phyloP scores from a whole-genome alignment of 1,284 basidiomycete genomes.

The Phellinidium pouzarii region DNA sequence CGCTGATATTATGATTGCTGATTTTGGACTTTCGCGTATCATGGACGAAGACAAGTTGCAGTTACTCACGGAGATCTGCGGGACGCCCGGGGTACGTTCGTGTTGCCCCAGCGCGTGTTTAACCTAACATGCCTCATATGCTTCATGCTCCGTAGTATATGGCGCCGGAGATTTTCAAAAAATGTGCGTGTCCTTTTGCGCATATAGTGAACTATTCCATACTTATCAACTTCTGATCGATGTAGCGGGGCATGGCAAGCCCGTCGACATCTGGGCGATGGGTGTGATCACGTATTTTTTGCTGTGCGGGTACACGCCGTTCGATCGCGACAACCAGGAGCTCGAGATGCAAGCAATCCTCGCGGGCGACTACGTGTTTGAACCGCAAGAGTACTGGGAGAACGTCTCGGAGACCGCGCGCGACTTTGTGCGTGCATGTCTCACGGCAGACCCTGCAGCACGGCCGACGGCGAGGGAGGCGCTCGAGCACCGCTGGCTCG shows the following conservation, averaged over 20 bases:
- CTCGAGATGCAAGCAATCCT: conserved; percentile 92
- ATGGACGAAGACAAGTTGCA: conserved; percentile 90
- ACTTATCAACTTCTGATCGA: neutral
- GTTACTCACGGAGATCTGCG: conserved; percentile 91
- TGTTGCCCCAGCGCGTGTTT: neutral
- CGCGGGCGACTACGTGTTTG: conserved; percentile 86
- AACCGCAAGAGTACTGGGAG: conserved; percentile 82
- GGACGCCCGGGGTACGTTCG: conserved; percentile 67
- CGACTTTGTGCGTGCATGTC: conserved; percentile 74
- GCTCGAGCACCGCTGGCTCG: conserved; percentile 77
- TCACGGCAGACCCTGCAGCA: conserved; percentile 74
- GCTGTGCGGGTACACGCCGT: conserved; percentile 91
- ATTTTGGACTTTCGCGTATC: conserved; percentile 88
- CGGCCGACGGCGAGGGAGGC: conserved; percentile 74
- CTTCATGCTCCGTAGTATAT: conserved; percentile 61
- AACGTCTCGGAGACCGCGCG: conserved; percentile 78
- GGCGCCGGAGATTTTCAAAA: conserved; percentile 98
- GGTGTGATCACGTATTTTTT: conserved; percentile 96
- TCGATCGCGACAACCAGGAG: conserved; percentile 85
- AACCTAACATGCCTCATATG: conserved; percentile 15
- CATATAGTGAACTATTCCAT: neutral
- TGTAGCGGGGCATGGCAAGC: conserved; percentile 86
- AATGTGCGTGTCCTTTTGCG: conserved; percentile 45
- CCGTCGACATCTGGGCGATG: conserved; percentile 97
- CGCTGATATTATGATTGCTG: conserved; percentile 94